Base-by-base conservation (phyloP, 2,329 filamentous ascomycete genomes). In the Xylariales sp. region DNA sequence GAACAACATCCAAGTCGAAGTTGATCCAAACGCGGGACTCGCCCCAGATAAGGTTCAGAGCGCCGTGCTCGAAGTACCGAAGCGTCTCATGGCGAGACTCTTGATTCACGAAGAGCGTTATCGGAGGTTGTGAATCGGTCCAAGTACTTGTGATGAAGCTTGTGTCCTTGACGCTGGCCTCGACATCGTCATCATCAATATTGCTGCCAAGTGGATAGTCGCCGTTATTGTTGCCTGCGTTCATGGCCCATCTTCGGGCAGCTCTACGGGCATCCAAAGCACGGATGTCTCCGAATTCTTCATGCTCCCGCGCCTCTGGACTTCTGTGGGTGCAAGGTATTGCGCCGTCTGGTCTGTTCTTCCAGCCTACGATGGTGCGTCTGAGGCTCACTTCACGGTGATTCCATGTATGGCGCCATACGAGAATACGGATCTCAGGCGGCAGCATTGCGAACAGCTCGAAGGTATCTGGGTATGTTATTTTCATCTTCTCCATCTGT, bases 401-500 rank as follows among this genome's bases (percentile, higher is more conserved):
- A 19, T 45, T 38, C 48, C 48, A 50, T 16, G 38, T 48, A 14
- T 43, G 31, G 4, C 42, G 41, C 48, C 48, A 48, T 21, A 50
- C 38, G 19, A 38, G 40, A 7, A n/a, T 27, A 8, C 48, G 46
- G n/a, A 50, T 7, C 37, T 48, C 46, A 2, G 42, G n/a, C 4
- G 46, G 42, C 6, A 50, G 24, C 22, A 25, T 28, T 19, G n/a
- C 11, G 37, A 50, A 50, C 25, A 42, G 42, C 9, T 7, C 8
- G 29, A 32, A 32, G 7, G 8, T 32, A 14, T 7, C 29, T n/a
- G n/a, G 24, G 24, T 27, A n/a, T n/a, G n/a, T n/a, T n/a, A n/a
- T n/a, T n/a, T n/a, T n/a, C n/a, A n/a, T n/a, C n/a, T n/a, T n/a
- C n/a, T n/a, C n/a, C n/a, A n/a, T n/a, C n/a, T n/a, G n/a, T n/a